Base-by-base conservation (phyloP, 2,329 filamentous ascomycete species). In the Microcyclosporella mali region DNA sequence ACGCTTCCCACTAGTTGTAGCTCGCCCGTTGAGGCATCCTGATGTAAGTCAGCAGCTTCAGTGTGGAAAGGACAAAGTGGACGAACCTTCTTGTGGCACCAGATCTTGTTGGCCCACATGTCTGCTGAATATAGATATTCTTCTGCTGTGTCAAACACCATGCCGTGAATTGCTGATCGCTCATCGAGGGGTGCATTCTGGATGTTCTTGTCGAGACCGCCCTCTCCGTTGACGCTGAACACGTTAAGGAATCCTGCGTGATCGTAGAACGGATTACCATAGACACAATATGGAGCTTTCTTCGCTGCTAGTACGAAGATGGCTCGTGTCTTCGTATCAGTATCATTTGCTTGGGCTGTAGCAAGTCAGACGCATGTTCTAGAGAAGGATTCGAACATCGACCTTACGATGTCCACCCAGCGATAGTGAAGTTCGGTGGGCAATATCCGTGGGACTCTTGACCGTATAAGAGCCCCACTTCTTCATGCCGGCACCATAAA, bases 401-500 rank as follows among this genome's bases (percentile, higher is more conserved):
- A 16, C 88, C 84, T 14, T 43, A 55, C 52, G 78, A 61, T 94
- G 77, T 54, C 85, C 83, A 33, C 78, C 80, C 64, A 94, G 83
- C 2, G 84, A 75, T 64, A 88, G 81, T 11, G 87, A 87, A 33
- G 74, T 73, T 63, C 84, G 77, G 55, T 92, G 87, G 35, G 79
- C 68, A 52, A 94, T 92, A 37, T 87, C 79, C 2, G 79, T 82
- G 2, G 87, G 84, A 54, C 78, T 82, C 56, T 82, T 78, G 57
- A 94, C 84, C 34, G 80, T 72, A 65, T 86, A 90, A 63, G 84
- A 88, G 37, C 83, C 83, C 86, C 87, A 94, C 64, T 88, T 90
- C 74, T 94, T 94, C 86, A 92, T 92, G 47, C 86, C 85, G 3
- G 88, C 82, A 57, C 88, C 88, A 65, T 94, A 94, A 47, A 94